Conservation (phyloP, 176 grass and related monocot species). For the Oryza meyeriana region DNA sequence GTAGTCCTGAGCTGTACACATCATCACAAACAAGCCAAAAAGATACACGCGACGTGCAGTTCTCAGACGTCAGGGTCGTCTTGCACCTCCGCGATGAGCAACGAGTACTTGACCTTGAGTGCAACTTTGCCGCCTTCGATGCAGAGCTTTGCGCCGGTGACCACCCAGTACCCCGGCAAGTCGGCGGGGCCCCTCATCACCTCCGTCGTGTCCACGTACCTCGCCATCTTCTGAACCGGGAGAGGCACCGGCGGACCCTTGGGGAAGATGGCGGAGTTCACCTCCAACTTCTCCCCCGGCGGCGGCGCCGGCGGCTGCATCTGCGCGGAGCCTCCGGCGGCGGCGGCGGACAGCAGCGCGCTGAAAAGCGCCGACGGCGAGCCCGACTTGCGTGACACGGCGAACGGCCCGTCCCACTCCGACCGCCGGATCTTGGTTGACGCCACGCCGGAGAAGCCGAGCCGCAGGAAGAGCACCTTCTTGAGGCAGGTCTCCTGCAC, state of each 20-base stretch:
- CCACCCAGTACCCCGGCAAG: constrained; percentile 84
- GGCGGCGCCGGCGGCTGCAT: neutral
- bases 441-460: constrained; percentile 68
- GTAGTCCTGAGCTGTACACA: constrained; percentile 13
- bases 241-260: constrained; percentile 82
- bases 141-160: constrained; percentile 82
- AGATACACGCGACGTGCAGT: neutral
- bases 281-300: constrained; percentile 52
- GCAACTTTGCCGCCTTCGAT: constrained; percentile 65
- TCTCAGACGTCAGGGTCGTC: constrained; percentile 45
- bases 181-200: constrained; percentile 66
- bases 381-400: constrained; percentile 50
- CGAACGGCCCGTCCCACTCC: constrained; percentile 62
- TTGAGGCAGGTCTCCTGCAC: constrained; percentile 74
- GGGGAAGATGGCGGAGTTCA: constrained; percentile 89
- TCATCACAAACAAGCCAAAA: neutral
- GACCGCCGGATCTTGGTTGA: constrained; percentile 81
- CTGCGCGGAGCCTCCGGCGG: neutral
- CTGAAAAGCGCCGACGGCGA: constrained; percentile 59
- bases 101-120: constrained; percentile 79
- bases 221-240: constrained; percentile 70
- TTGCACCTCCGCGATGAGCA: constrained; percentile 52
- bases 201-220: constrained; percentile 74
- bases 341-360: constrained; percentile 42
- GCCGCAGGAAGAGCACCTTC: constrained; percentile 87